Evolutionary conservation across 2,329 filamentous ascomycete species (phyloP), one percentile per base, ranked within the genome.

Genomic region (Hymenoscyphus fructigenus): DNA sequence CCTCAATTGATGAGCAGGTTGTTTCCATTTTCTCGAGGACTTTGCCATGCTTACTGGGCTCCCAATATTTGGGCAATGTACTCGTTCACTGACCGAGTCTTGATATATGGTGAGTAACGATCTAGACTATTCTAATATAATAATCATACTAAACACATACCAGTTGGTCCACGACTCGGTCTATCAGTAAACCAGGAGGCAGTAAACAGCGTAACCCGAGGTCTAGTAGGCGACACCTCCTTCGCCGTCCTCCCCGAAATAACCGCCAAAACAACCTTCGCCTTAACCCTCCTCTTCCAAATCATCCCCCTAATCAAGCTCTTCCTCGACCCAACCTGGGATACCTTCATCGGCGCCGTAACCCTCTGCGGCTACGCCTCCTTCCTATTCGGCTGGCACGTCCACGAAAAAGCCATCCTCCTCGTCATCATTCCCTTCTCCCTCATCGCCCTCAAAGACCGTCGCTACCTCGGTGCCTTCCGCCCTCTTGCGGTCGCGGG

Each of bases 31-130:
- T 93, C 93, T 0, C 85, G 95, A 66, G 95, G 95, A 0, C 81
- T 99, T 4, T 98, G 94, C 76, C 95, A 99, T 80, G 95, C 95
- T 0, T 99, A 99, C 77, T 99, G 95, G 95, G 95, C 95, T 14
- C 93, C 95, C 0, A 99, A 99, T 71, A 81, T 97, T 1, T 99
- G 95, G 95, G 94, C 95, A 0, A 85, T 98, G 75, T 99, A 99
- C 78, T 97, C 95, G 0, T 97, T 98, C 76, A 80, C 85, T 1
- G 95, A 99, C 74, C 85, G 95, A 61, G 79, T 92, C 7, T 76
- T 99, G 70, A 97, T 99, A 66, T 86, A 88, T 72, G 78, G 92
- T 96, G 80, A n/a, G 38, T 63, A 5, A 38, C 23, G 15, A 44
- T 56, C n/a, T 5, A 17, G 7, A 15, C 32, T 53, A 0, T 41